Evolutionary conservation across 179 eudicot species (phyloP), one percentile per base, ranked within the genome.

Genomic region (Beta corolliflora): DNA sequence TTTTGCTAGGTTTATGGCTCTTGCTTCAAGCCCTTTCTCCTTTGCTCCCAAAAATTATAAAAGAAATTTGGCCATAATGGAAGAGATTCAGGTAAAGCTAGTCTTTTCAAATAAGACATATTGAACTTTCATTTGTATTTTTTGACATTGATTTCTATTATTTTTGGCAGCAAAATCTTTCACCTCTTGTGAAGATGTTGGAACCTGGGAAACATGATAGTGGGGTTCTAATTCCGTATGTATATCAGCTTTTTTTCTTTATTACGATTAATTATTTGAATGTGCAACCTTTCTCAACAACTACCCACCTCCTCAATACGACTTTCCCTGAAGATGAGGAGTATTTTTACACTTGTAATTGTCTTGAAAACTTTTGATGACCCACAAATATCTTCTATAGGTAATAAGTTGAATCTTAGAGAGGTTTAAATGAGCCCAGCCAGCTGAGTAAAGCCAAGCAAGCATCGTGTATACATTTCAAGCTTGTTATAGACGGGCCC

Each of bases 141-240:
- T n/a, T 56, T 55, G 64, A 55, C 50, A 36, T 11, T 63, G 2
- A 72, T 59, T 25, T 81, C 64, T 81, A n/a, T 74, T 73, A 66
- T 74, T 1, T 81, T 82, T 78, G 92, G 83, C 92, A 96, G 99
- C 90, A 87, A 81, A 97, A 96, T 84, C 94, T 96, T 74, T 96
- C 99, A 83, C 98, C 99, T 80, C 90, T 94, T 29, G 95, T 94
- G 68, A 91, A 88, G 81, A 90, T 85, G 67, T 89, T 96, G 82
- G 97, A 90, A 73, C 99, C 94, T 41, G 84, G 80, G 84, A 87
- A 83, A 23, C 80, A 77, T 75, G 92, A 86, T 36, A 80, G 65
- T 75, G 94, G 74, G 82, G 85, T 89, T 80, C 93, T 86, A 87
- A 94, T 96, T 77, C 98, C 98, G 98, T 96, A 92, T 31, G 98